Conservation (phyloP, 345 rosid genomes). For the Conringia planisiliqua region DNA sequence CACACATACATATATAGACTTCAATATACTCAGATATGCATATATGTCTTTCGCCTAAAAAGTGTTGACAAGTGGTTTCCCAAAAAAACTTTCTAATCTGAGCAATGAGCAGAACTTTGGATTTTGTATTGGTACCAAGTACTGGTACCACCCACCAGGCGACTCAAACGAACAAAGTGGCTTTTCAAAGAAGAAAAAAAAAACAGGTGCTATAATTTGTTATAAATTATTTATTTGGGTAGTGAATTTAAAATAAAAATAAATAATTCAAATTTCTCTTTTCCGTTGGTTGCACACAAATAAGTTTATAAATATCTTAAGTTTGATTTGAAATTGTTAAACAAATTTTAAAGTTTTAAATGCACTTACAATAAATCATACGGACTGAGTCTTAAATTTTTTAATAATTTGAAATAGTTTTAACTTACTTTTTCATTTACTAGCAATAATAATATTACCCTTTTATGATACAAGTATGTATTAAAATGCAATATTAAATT, state of each 20-base stretch:
- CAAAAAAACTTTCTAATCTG: background rate
- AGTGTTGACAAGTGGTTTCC: background rate
- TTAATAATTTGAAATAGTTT: too few species aligned
- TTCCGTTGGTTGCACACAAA: background rate
- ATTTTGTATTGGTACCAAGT: slow-evolving; percentile 9
- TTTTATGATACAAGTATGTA: too few species aligned
- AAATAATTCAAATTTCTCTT: background rate
- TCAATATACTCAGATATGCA: background rate
- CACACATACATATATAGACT: background rate
- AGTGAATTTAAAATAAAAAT: background rate
- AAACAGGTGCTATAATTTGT: background rate
- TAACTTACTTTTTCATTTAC: background rate
- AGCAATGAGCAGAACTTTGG: background rate
- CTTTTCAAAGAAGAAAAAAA: background rate
- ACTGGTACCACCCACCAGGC: slow-evolving; percentile 8
- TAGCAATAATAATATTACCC: background rate
- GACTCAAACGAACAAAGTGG: background rate
- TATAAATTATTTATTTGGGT: background rate
- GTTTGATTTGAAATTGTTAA: background rate
- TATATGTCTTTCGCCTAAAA: background rate
- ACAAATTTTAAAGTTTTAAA: too few species aligned
- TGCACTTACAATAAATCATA: background rate
- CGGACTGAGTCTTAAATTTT: too few species aligned
- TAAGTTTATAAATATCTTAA: background rate
- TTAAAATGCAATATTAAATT: too few species aligned